Conservation (phyloP, 2,329 filamentous ascomycete genomes). For the Epichloe hybrida region DNA sequence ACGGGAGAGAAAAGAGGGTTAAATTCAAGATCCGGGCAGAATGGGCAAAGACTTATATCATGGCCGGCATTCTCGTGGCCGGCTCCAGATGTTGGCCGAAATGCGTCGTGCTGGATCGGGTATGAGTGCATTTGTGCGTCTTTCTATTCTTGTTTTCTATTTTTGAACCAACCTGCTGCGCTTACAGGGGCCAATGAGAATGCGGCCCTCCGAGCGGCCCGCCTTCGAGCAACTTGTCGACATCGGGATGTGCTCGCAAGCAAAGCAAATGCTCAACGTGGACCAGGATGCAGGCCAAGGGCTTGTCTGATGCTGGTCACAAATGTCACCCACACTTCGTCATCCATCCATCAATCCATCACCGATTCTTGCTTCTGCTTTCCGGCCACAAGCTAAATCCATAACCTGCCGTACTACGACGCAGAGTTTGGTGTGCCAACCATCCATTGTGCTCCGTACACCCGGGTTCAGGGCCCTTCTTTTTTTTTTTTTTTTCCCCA, state of each 20-base stretch:
- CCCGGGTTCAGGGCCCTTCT: too few species aligned
- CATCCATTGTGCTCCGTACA: background rate
- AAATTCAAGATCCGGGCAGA: conserved; percentile 27
- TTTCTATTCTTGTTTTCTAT: conserved; percentile 30
- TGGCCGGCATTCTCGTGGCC: conserved; percentile 31
- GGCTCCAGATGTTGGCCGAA: conserved; percentile 11
- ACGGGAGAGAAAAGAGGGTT: conserved; percentile 23
- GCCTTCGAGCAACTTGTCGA: background rate
- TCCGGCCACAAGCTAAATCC: background rate
- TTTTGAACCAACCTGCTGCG: conserved; percentile 30
- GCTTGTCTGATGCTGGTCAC: background rate
- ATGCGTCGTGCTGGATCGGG: conserved; percentile 4
- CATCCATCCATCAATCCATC: background rate
- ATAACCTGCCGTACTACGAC: too few species aligned
- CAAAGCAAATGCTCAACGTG: too few species aligned
- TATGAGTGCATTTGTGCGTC: conserved; percentile 6
- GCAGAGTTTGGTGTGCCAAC: too few species aligned
- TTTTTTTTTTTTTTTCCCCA: too few species aligned
- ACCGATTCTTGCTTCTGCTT: background rate
- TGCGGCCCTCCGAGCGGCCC: background rate
- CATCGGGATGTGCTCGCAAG: too few species aligned
- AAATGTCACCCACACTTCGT: conserved; percentile 4
- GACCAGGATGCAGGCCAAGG: background rate
- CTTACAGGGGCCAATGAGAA: conserved; percentile 30
- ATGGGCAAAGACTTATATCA: conserved; percentile 46